Base-by-base conservation (phyloP, 768 basidiomycete species). In the Calocybe indica region DNA sequence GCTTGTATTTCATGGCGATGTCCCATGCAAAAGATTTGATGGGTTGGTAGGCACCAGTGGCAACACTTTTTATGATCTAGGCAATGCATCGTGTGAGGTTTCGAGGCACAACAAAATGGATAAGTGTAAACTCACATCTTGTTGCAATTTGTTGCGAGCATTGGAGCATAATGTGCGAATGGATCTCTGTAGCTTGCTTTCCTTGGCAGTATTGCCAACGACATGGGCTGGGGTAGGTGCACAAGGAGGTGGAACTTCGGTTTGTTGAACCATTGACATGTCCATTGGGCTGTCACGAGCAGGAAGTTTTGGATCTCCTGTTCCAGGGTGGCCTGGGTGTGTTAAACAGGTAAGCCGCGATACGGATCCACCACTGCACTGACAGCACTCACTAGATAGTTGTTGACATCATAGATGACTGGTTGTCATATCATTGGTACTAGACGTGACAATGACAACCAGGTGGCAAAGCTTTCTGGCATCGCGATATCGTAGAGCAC, bases 161-260 rank as follows among this genome's bases (percentile, higher is more conserved):
- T 22, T 22, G 22, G 22, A 22, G 22, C 22, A 22, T 22, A 22
- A 22, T 22, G 22, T 22, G 22, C 22, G 22, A 22, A 22, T 22
- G 22, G 22, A 22, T 22, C 22, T 22, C 22, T 22, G 22, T 22
- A 22, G 22, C 22, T 22, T 22, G 22, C 22, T 22, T 22, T 22
- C 22, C 22, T 22, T 22, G 22, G 22, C 22, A 22, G 22, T 22
- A 22, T 22, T 22, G 22, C 22, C 22, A 4, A 22, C 22, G 22
- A 22, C 22, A 22, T 22, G 22, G 22, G 22, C 22, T 50, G 45
- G 0, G 62, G 59, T 0, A 75, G 52, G 50, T 75, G 72, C 0
- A 65, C 32, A 5, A 74, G 32, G 28, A 73, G 56, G 37, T 75
- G 72, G 49, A 74, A 72, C 47, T 74, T 75, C 1, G 69, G 63